Conservation (phyloP, 2,329 filamentous ascomycete species). For the Thermoascus crustaceus region DNA sequence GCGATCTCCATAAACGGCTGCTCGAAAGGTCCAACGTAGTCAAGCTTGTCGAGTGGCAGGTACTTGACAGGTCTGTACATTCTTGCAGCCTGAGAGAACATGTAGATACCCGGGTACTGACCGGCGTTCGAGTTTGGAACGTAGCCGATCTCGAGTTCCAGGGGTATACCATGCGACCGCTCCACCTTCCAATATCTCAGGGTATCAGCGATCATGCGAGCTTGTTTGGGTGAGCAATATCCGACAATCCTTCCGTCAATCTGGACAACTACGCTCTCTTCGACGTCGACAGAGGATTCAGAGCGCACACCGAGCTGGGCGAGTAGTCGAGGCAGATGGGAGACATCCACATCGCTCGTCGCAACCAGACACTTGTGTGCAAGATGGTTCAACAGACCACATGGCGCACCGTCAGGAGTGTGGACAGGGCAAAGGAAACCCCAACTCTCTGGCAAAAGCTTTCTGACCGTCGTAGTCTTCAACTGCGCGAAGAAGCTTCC, state of each 20-base stretch:
- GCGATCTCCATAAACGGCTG: conserved; percentile 99
- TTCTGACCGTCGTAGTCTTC: conserved; percentile 94
- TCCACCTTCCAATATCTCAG: conserved; percentile 94
- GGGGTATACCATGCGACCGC: conserved; percentile 68
- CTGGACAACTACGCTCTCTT: conserved; percentile 81
- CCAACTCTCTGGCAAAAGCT: conserved; percentile 93
- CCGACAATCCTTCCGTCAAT: conserved; percentile 84
- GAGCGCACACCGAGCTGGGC: conserved; percentile 71
- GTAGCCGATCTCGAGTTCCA: conserved; percentile 83
- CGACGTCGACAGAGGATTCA: conserved; percentile 66
- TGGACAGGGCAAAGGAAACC: conserved; percentile 96
- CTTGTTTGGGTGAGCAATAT: conserved; percentile 80
- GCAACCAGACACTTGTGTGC: conserved; percentile 90
- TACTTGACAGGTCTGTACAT: conserved; percentile 94
- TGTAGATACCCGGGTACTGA: conserved; percentile 93
- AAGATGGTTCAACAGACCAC: conserved; percentile 88
- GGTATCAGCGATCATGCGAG: conserved; percentile 72
- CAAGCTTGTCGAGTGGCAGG: conserved; percentile 72
- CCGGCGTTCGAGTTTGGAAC: conserved; percentile 80
- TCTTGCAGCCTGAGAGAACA: conserved; percentile 74
- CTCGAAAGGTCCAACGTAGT: conserved; percentile 87
- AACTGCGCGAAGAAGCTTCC: conserved; percentile 97
- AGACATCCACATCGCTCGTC: conserved; percentile 66
- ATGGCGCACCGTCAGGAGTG: conserved; percentile 91
- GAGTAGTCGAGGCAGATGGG: conserved; percentile 63